Base-by-base conservation (phyloP, 345 rosid genomes). In the Bruguiera sexangula region DNA sequence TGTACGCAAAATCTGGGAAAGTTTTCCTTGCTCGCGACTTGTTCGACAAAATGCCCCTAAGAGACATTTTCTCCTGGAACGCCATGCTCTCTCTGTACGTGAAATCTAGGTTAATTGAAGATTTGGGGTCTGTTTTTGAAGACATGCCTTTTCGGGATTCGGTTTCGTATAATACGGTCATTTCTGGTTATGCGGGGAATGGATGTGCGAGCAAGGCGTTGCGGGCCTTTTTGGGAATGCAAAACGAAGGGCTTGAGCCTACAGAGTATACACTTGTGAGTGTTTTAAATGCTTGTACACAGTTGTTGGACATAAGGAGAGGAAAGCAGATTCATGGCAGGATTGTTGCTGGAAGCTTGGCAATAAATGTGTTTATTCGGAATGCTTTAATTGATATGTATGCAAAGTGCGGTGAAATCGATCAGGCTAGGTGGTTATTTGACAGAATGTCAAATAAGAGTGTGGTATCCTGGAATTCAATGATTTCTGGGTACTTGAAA, bases 291-390 rank as follows among this genome's bases (percentile, higher is more conserved):
- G 86, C 87, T 5, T 85, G 89, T 62, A 51, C 88, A 9, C 81
- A 76, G 77, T 58, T 82, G 66, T 66, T 66, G 68, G 84, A 81
- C 81, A 76, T 84, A 71, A 85, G 82, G 60, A 69, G 60, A 18
- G 88, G 88, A 52, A 82, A 79, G 75, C 92, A 85, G 82, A 74
- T 84, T 57, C 88, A 85, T 37, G 85, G 86, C 26, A 85, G 81
- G 81, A 79, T 85, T 21, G 27, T 81, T 24, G 58, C 72, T 43
- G 48, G 82, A 30, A 29, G 58, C 67, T 70, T 74, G 54, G 73
- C 79, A 58, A 65, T 52, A 18, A 79, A 79, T 72, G 82, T 66
- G 10, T 87, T 83, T 73, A 70, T 83, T 61, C 76, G 73, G 82
- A 87, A 87, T 85, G 84, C 84, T 62, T 73, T 85, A 69, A 81